Base-by-base conservation (phyloP, 345 rosid species). In the Rhodamnia argentea region DNA sequence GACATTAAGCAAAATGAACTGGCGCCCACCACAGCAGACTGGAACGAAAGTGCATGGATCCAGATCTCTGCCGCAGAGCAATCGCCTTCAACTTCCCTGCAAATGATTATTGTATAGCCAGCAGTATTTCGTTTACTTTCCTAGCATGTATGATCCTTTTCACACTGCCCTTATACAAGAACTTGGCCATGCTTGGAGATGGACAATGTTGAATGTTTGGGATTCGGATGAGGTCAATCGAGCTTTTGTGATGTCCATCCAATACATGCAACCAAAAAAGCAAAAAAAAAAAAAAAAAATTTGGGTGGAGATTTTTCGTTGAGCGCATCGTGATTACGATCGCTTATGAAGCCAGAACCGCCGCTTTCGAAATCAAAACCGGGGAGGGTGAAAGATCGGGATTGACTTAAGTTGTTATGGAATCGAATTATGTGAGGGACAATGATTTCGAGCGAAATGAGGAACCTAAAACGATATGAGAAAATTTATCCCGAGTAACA, bases 51-150 rank as follows among this genome's bases (percentile, higher is more conserved):
- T 9, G 78, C 78, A 32, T 16, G 24, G 78, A 44, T 32, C 78
- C 78, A 9, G 7, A 18, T 10, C 78, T 64, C 24, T 4, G 24
- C 78, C 78, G 8, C 10, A 9, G 24, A 32, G 24, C 18, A 20
- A 18, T 8, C 44, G 78, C 44, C 44, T 64, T 64, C 78, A 16
- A 64, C 32, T 32, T 32, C 78, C 24, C 18, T 44, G 23, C 78
- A 23, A 22, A 32, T 37, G 32, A 32, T 64, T 64, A 64, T 64
- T 16, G 2, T 32, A 32, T 18, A 9, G 47, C 78, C 5, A 18
- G 78, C 78, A 64, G 78, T 64, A 64, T 32, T 64, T 64, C 24
- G 78, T 64, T 64, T 64, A 64, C 78, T 64, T 64, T 64, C 78
- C 32, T 1, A 22, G 78, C 78, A 32, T 4, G 18, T 56, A 7